phyloP scores from a whole-genome alignment of 495 filamentous ascomycete species.

The Aspergillus conjunctus region DNA sequence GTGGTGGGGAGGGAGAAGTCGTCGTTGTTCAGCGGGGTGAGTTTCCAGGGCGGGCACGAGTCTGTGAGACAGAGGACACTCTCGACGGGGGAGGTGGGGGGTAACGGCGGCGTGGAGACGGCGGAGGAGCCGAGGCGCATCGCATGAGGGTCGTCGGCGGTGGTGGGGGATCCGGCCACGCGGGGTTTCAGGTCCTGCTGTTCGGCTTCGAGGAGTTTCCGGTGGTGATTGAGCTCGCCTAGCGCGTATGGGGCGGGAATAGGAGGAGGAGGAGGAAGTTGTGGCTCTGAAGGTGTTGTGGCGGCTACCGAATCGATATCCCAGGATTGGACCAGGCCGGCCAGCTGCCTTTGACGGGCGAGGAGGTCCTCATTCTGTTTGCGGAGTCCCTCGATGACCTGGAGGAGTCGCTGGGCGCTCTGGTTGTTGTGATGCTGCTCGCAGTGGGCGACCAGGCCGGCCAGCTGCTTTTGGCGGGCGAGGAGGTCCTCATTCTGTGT shows the following conservation, averaged over 20 bases:
- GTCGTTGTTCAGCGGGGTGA: slow-evolving; percentile 28
- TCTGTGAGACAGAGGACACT: neutral
- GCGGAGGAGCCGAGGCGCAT: neutral
- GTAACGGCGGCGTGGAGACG: neutral
- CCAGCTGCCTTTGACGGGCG: slow-evolving; percentile 23
- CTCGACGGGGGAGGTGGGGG: neutral
- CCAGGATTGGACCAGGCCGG: slow-evolving; percentile 28
- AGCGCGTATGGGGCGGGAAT: neutral
- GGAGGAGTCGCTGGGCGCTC: slow-evolving; percentile 22
- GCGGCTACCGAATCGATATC: slow-evolving; percentile 3
- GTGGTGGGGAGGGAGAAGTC: slow-evolving; percentile 19
- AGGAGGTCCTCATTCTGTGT: slow-evolving; percentile 29
- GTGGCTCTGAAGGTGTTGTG: neutral
- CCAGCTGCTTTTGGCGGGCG: slow-evolving; percentile 23
- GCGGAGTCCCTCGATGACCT: slow-evolving; percentile 28
- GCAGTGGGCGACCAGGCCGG: slow-evolving; percentile 25
- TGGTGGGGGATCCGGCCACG: neutral
- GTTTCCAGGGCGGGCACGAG: slow-evolving; percentile 22
- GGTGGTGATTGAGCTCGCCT: neutral
- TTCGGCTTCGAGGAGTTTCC: neutral
- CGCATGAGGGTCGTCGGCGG: neutral
- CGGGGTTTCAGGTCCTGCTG: neutral
- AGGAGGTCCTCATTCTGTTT: slow-evolving; percentile 29
- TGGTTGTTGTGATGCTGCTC: slow-evolving; percentile 28
- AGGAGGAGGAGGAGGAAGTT: too few relatives aligned